phyloP scores from a whole-genome alignment of 1,284 basidiomycete species.

The Sanghuangporus baumii region DNA sequence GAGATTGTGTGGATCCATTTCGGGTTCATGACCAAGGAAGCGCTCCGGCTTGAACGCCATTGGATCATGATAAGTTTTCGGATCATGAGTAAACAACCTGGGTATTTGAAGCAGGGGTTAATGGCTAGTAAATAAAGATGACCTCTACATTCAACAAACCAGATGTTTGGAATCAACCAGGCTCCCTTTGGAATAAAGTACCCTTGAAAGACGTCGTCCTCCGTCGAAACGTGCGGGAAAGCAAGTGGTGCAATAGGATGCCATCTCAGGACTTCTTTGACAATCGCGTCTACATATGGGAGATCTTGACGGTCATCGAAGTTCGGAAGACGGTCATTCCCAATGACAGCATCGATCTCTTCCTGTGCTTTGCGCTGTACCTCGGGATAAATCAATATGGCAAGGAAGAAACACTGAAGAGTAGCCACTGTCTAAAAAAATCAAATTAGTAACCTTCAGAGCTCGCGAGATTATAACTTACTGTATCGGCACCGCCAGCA shows the following conservation, averaged over 20 bases:
- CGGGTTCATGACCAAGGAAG: conserved; percentile 15
- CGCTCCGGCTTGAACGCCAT: conserved; percentile 19
- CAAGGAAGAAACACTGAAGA: conserved; percentile 23
- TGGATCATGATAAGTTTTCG: conserved; percentile 13
- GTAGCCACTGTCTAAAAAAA: conserved; percentile 15
- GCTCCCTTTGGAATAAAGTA: conserved; percentile 19
- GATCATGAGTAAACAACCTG: conserved; percentile 18
- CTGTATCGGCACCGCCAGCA: conserved; percentile 22
- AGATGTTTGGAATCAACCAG: conserved; percentile 15
- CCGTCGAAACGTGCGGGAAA: conserved; percentile 15
- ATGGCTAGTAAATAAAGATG: not conserved
- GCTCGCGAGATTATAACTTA: not conserved
- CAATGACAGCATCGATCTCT: conserved; percentile 26
- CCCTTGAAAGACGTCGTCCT: conserved; percentile 18
- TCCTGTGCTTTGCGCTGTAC: conserved; percentile 23
- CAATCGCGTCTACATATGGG: conserved; percentile 26
- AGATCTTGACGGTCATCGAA: conserved; percentile 24
- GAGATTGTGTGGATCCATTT: conserved; percentile 10
- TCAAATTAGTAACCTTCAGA: not conserved
- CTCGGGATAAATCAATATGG: conserved; percentile 25
- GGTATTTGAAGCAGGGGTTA: not conserved
- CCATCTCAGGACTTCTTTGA: conserved; percentile 27
- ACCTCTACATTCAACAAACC: not conserved
- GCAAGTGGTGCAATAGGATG: conserved; percentile 25
- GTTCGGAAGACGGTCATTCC: conserved; percentile 23